Percentiles rank a stretch among this genome's conserved stretches.
phyloP scores from a whole-genome alignment of 2,329 filamentous ascomycete species.

The Fusarium sp. region DNA sequence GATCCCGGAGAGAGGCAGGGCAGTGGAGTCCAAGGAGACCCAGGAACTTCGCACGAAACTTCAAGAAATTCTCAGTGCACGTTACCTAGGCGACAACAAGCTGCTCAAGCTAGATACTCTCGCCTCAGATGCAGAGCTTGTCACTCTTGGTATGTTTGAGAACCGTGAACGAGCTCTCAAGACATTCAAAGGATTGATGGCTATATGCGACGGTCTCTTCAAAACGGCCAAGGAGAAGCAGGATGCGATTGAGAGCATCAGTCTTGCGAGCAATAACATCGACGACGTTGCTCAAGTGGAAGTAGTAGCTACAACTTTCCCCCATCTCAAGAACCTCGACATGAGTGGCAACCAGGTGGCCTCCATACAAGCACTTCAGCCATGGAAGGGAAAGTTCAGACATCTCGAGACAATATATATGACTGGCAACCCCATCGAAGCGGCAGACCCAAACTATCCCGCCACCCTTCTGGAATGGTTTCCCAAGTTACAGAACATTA shows the following conservation, averaged over 20 bases:
- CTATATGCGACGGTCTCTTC: constrained; percentile 84
- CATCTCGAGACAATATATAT: constrained; percentile 86
- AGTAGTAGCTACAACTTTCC: constrained; percentile 82
- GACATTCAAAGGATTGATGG: constrained; percentile 93
- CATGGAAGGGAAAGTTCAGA: constrained; percentile 85
- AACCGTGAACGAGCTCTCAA: constrained; percentile 81
- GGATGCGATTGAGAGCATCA: constrained; percentile 85
- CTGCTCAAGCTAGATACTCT: constrained; percentile 88
- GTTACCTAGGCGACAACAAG: constrained; percentile 81
- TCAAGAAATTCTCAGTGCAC: constrained; percentile 77
- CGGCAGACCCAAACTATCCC: constrained; percentile 71
- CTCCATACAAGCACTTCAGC: constrained; percentile 76
- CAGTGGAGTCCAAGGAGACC: constrained; percentile 66
- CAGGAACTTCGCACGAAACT: constrained; percentile 78
- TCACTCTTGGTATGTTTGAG: constrained; percentile 82
- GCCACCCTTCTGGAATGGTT: constrained; percentile 85
- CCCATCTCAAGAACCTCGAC: constrained; percentile 89
- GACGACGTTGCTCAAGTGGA: constrained; percentile 80
- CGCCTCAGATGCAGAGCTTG: constrained; percentile 78
- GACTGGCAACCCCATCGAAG: constrained; percentile 81
- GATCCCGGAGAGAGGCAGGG: constrained; percentile 55
- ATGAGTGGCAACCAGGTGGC: constrained; percentile 87
- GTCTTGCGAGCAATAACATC: constrained; percentile 85
- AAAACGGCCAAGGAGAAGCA: constrained; percentile 79
- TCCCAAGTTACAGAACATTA: constrained; percentile 83